A percentile compares a stretch with the other conserved stretches of the same genome.
These are phyloP conservation scores for Physcomitrellopsis africana DNA, from an alignment of 225 moss, liverwort and hornwort genomes.

Conservation along the genomic window DNA sequence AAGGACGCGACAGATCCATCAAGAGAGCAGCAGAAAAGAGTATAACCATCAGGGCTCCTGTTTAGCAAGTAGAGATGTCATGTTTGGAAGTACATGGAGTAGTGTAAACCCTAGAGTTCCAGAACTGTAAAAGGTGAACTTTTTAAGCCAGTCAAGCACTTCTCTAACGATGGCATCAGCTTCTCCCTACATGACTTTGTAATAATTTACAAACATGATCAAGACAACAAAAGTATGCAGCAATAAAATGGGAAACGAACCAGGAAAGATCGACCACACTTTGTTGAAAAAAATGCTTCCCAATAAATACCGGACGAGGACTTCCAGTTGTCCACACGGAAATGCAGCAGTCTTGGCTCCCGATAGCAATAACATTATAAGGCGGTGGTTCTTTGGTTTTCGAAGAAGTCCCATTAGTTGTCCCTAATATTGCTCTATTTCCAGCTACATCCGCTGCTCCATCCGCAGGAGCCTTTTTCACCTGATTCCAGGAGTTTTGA, in stretches of 20 bases:
- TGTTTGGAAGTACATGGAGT: background rate
- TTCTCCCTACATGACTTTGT: slow-evolving; percentile 11
- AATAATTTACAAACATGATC: background rate
- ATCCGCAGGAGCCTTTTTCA: slow-evolving; percentile 30
- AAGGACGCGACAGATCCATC: slow-evolving; percentile 94
- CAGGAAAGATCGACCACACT: slow-evolving; percentile 98
- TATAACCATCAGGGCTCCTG: slow-evolving; percentile 97
- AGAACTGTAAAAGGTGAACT: background rate
- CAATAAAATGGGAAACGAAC: slow-evolving; percentile 39
- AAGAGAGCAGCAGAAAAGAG: slow-evolving; percentile 91
- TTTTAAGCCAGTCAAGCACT: slow-evolving; percentile 8
- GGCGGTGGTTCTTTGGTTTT: slow-evolving; percentile 62
- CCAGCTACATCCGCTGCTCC: slow-evolving; percentile 30
- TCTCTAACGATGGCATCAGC: background rate
- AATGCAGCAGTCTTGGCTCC: slow-evolving; percentile 97
- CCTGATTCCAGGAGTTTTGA: slow-evolving; percentile 34
- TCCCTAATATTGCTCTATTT: slow-evolving; percentile 48
- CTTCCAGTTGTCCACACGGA: slow-evolving; percentile 98
- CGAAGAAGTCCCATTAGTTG: slow-evolving; percentile 52
- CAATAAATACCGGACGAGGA: slow-evolving; percentile 94
- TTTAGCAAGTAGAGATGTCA: slow-evolving; percentile 31
- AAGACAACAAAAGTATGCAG: background rate
- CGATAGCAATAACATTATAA: slow-evolving; percentile 96
- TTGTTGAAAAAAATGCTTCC: slow-evolving; percentile 94
- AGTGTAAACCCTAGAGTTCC: background rate